Evolutionary conservation across 176 grass and related monocot species (phyloP), one percentile per base, ranked within the genome.

Genomic region (Saccharum spontaneum): DNA sequence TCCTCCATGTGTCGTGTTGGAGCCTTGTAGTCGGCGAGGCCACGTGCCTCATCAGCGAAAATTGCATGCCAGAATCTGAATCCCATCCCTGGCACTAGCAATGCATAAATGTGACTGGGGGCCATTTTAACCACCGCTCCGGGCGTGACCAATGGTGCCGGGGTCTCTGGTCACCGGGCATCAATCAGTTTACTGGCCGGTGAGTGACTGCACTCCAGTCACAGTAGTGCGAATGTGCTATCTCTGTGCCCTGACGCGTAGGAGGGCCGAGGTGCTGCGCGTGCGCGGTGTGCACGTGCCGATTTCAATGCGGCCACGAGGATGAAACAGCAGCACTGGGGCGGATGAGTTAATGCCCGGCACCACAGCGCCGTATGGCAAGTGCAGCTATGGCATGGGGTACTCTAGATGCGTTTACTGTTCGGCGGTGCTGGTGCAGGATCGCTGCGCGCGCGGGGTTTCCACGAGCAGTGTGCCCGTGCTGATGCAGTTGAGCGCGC

Each of bases 181-280:
- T 66, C 48, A 16, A 80, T 36, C 71, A 81, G 76, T 66, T 74
- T 73, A 78, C 48, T 64, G 33, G 50, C 55, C 76, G 76, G 38
- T 30, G 24, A 12, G 40, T 43, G 41, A 45, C 34, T 34, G 48
- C 26, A 24, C 7, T 45, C 74, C 8, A 11, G 28, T 75, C 15
- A 20, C 81, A 46, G 15, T 46, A 46, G 10, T 37, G 57, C 48
- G 15, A 50, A 50, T 4, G 15, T 49, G 46, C 46, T 14, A 54
- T 74, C 54, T 38, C 33, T 57, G 48, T 17, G 7, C 37, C 20
- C 30, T n/a, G 36, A 54, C 45, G 70, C 24, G 7, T 40, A 48
- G 70, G 37, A 4, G 18, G 20, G 20, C 33, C 33, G 33, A 34
- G 33, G 33, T 34, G 33, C 33, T 34, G 33, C 33, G 33, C 33